Base-by-base conservation (phyloP, 2,329 filamentous ascomycete genomes). In the Chaetomium strumarium region DNA sequence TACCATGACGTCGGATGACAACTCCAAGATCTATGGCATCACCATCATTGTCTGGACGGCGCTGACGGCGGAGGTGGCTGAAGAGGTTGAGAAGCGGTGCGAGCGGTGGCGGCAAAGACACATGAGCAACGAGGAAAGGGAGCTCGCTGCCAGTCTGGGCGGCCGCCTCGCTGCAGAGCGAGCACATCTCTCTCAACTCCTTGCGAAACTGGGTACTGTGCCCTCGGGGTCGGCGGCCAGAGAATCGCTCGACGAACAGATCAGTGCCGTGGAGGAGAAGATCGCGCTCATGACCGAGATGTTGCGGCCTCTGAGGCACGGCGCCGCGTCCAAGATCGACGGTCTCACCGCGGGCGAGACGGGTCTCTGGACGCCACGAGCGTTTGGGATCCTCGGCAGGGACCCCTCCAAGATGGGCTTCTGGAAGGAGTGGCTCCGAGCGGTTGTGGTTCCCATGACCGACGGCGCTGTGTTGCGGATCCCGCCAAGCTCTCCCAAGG, bases 381-480 rank as follows among this genome's bases (percentile, higher is more conserved):
- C 92, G 1, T 99, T 95, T 66, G 93, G 93, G 53, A 85, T 99
- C 56, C 76, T 99, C 57, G 93, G 93, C 33, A 81, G 88, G 57
- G 93, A 99, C 66, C 77, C 78, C 12, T 85, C 83, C 55, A 80
- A 95, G 71, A 90, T 91, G 58, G 82, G 84, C 31, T 97, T 99
- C 71, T 99, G 92, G 91, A 97, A 97, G 69, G 93, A 99, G 68
- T 99, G 93, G 93, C 79, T 99, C 44, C 86, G 90, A 69, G 91
- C 92, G 7, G 80, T 97, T 10, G 77, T 93, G n/a, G 89, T 96
- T 19, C 93, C 93, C 29, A 99, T 97, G 93, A 90, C 85, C 1
- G 90, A 95, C 65, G 90, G 92, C 17, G 83, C 79, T 13, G 77
- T 99, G 30, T 72, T 93, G 60, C 81, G 91, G 52, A 84, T 99